A percentile compares a stretch with the other conserved stretches of the same genome.
phyloP scores from a whole-genome alignment of 176 grass and related monocot species.

The Luzula sylvatica region DNA sequence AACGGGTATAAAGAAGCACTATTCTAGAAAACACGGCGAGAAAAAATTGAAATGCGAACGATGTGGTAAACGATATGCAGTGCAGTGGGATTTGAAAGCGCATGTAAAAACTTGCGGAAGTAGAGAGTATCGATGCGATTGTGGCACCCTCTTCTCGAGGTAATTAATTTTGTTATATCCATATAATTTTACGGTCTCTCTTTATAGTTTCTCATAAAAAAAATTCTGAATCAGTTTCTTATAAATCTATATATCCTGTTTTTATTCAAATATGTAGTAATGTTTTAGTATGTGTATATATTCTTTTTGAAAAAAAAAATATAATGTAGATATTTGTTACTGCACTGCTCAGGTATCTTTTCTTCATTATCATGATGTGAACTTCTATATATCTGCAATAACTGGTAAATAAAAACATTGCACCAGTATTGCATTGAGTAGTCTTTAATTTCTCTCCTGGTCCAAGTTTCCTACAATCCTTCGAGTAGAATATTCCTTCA shows the following conservation, averaged over 20 bases:
- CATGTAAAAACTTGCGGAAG: slow-evolving; percentile 21
- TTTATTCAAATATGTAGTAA: too few relatives aligned
- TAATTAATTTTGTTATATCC: background rate
- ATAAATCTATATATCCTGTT: too few relatives aligned
- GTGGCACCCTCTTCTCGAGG: slow-evolving; percentile 21
- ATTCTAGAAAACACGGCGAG: slow-evolving; percentile 16
- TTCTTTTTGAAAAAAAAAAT: too few relatives aligned
- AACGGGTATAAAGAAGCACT: slow-evolving; percentile 23
- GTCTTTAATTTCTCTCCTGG: too few relatives aligned
- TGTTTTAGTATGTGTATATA: too few relatives aligned
- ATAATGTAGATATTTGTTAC: too few relatives aligned
- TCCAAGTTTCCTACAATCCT: too few relatives aligned
- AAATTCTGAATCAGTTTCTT: too few relatives aligned
- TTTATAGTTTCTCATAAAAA: too few relatives aligned
- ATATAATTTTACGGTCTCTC: too few relatives aligned
- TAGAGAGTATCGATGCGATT: slow-evolving; percentile 19
- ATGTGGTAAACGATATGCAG: slow-evolving; percentile 16
- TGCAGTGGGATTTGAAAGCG: slow-evolving; percentile 17
- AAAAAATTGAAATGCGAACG: slow-evolving; percentile 18
- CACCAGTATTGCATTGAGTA: background rate
- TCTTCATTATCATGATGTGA: background rate
- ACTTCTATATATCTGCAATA: background rate
- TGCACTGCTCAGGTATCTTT: background rate
- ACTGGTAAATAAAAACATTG: background rate
- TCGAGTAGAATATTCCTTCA: too few relatives aligned